Base-by-base conservation (phyloP, 805 yeast genomes). In the Yamadazyma endophytica region DNA sequence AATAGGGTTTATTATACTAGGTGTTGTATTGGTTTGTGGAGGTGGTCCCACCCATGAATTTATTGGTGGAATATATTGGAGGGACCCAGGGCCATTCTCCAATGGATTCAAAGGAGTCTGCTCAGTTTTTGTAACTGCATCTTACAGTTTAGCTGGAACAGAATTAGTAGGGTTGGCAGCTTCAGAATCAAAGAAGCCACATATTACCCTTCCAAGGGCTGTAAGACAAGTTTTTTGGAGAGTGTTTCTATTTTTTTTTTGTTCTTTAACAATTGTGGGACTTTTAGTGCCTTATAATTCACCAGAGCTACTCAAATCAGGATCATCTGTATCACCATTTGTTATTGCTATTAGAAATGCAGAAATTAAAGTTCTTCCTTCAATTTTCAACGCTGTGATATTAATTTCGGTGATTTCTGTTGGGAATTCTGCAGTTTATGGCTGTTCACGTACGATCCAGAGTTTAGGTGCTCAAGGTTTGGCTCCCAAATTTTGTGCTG, bases 341-440 rank as follows among this genome's bases (percentile, higher is more conserved):
- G 89, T 82, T 43, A 70, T 82, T 55, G 87, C 89, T 24, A 74
- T 81, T 35, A 61, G 68, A 18, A 60, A 68, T 32, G 82, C 75
- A 17, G 80, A 82, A 44, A 75, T 82, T 42, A 61, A 60, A 29
- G 82, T 76, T 24, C 68, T 81, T 29, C 89, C 89, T 31, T 75
- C 79, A 31, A 73, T 82, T 40, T 79, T 82, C 64, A 82, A 82
- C 51, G 85, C 77, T 13, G 86, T 82, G 25, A 80, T 82, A 43
- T 63, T 82, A 60, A 56, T 82, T 36, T 79, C 89, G 3, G 86
- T 82, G 17, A 56, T 80, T 33, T 81, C 88, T 6, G 89, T 82
- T 32, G 88, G 87, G 44, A 82, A 82, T 63, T 76, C 87, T 15
- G 75, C 88, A 2, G 75, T 81, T 24, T 82, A 70, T 52, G 84